Conservation (phyloP, 2,329 filamentous ascomycete genomes). For the Septoria linicola region DNA sequence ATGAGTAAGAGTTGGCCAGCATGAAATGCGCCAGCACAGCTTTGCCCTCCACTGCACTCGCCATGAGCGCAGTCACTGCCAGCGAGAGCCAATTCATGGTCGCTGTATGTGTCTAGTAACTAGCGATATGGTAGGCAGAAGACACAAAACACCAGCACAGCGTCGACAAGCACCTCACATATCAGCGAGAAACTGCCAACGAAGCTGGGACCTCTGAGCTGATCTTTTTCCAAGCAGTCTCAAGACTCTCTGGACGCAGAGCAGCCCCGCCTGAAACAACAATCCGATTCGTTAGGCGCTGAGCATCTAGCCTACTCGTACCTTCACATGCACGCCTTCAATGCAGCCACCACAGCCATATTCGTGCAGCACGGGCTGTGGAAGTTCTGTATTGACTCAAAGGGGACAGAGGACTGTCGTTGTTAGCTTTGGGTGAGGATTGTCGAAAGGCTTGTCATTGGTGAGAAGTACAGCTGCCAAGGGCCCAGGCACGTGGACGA, state of each 20-base stretch:
- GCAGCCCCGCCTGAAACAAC: neutral
- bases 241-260: neutral
- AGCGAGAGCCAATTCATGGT: slow-evolving; percentile 17
- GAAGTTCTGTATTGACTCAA: no score
- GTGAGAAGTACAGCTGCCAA: no score
- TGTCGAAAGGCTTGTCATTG: no score
- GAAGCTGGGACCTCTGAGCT: no score
- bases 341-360: no score
- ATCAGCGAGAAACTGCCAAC: no score
- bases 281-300: neutral
- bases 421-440: no score
- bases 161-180: no score
- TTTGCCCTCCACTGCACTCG: slow-evolving; percentile 15
- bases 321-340: neutral
- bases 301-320: neutral
- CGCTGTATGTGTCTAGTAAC: neutral
- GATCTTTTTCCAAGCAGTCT: neutral
- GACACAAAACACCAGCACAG: neutral
- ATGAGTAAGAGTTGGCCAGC: slow-evolving; percentile 18
- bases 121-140: neutral
- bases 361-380: no score
- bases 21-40: slow-evolving; percentile 21
- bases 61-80: slow-evolving; percentile 14
- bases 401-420: no score
- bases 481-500: no score